Evolutionary conservation across 192 early-diverging fungal species (phyloP), one percentile per base, ranked within the genome.

Genomic region (Coemansia sp.): DNA sequence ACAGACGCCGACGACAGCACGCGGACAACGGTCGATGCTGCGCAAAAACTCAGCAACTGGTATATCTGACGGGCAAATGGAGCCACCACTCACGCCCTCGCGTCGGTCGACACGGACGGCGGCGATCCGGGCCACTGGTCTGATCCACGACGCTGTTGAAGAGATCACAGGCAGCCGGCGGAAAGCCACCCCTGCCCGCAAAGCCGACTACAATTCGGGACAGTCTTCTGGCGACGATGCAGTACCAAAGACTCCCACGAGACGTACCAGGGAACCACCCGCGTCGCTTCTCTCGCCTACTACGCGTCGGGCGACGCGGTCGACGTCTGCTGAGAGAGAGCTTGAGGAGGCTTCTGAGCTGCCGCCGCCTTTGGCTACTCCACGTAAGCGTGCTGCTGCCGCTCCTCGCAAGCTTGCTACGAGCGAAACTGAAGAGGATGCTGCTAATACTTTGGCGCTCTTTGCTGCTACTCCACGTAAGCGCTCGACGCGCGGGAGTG

Each of bases 51-150:
- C 69, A 5, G 12, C 53, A 3, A 57, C 55, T n/a, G 55, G 23
- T 10, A 38, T 41, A 8, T 23, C 59, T 3, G 63, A 65, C 17
- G 63, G 23, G 8, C 60, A 53, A 14, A 17, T 15, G 23, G 73
- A 69, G 38, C 63, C 46, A 17, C 70, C 70, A 25, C 57, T 58
- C 14, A 77, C 76, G 32, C 76, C 76, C 7, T 71, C 70, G 4
- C 70, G 76, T n/a, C 60, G 76, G 45, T 77, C 76, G 11, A 73
- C 76, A 4, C 66, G 76, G 46, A 45, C 71, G 9, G 76, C 76
- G 12, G 70, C 76, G 51, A 66, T 50, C 32, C 59, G 61, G 51
- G 74, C 74, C 15, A 76, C 64, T 15, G 64, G 66, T 19, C 39
- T 76, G 38, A 59, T 76, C 29, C 74, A 76, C 9, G 74, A 76